phyloP scores from a whole-genome alignment of 176 grass and related monocot genomes.

The Cymbopogon citratus region DNA sequence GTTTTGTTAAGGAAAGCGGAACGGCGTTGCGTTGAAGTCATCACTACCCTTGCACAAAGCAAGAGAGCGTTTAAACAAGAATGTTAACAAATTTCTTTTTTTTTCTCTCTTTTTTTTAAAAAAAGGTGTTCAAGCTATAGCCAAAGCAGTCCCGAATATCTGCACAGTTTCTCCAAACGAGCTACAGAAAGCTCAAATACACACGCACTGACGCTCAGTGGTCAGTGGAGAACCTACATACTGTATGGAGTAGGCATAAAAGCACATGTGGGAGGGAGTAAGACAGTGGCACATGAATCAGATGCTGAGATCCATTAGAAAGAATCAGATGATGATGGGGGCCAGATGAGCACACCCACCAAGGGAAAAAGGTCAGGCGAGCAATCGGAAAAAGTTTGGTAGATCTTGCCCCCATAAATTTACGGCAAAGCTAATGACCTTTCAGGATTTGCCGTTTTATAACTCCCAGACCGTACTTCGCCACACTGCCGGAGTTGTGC shows the following conservation, averaged over 20 bases:
- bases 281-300: background rate
- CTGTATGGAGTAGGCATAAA: background rate
- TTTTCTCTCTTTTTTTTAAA: background rate
- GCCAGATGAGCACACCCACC: background rate
- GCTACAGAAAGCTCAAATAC: too few species aligned
- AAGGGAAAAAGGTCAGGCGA: background rate
- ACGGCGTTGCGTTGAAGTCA: background rate
- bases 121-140: background rate
- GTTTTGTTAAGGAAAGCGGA: too few species aligned
- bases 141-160: background rate
- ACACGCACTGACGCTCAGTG: too few species aligned
- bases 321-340: background rate
- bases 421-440: background rate
- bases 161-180: too few species aligned
- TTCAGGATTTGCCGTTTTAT: background rate
- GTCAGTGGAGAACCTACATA: background rate
- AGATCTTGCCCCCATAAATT: background rate
- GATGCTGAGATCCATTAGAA: background rate
- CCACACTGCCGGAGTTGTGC: too few species aligned
- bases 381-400: background rate
- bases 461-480: background rate
- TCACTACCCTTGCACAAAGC: too few species aligned
- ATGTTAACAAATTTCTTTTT: too few species aligned
- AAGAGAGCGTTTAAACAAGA: background rate
- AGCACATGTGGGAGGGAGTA: background rate